These are phyloP conservation scores for Helicostylum pulchrum DNA, from an alignment of 192 early-diverging fungal genomes.

Conservation along the genomic window DNA sequence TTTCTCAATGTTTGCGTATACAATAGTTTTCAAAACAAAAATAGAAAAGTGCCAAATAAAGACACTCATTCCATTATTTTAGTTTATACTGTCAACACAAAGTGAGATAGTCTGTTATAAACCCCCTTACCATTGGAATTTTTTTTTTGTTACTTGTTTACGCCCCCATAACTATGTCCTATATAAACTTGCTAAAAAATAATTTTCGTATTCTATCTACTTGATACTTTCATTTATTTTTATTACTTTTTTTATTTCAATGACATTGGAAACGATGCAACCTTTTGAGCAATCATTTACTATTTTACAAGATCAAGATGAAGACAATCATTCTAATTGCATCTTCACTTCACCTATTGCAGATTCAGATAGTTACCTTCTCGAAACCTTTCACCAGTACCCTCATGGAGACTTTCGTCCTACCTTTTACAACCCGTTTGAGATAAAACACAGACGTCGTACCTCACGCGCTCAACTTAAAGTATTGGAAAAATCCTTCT, in stretches of 20 bases:
- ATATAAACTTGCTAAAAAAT: background rate
- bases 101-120: no score
- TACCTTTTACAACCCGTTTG: conserved; percentile 76
- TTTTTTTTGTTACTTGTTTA: conserved; percentile 1
- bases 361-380: conserved; percentile 8
- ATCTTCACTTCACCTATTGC: background rate
- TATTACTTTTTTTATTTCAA: conserved; percentile 5
- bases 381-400: conserved; percentile 21
- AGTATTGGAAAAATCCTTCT: conserved; percentile 71
- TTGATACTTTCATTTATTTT: conserved; percentile 1
- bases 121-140: conserved; percentile 11
- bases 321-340: background rate
- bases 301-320: conserved; percentile 7
- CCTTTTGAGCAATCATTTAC: conserved; percentile 21
- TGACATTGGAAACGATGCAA: conserved; percentile 15
- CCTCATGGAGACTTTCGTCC: conserved; percentile 57
- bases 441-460: conserved; percentile 71
- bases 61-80: no score
- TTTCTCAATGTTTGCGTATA: background rate
- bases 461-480: conserved; percentile 72
- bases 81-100: no score
- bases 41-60: no score
- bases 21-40: conserved; percentile 4
- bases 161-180: conserved; percentile 4
- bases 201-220: background rate